Evolutionary conservation across 164 flowering plant genomes (phyloP), one percentile per base, ranked within the genome.

Genomic region (Magnolia changhungtana): DNA sequence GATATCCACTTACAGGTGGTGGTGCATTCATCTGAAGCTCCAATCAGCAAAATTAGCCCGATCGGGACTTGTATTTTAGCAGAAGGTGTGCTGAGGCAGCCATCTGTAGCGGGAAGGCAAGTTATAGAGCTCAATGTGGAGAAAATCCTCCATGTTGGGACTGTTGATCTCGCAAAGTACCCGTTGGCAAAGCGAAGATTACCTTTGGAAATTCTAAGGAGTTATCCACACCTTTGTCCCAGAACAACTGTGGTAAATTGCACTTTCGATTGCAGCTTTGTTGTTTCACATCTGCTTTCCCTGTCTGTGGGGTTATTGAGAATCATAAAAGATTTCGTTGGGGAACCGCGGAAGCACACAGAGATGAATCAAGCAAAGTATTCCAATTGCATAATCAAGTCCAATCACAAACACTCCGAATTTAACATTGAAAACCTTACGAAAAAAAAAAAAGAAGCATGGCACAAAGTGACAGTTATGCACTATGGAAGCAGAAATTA

Each of bases 61-160:
- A 77, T 82, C 1, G 99, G 99, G 76, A 92, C 92, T n/a, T 92
- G 94, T 67, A 82, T 96, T 72, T 75, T 96, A 76, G 97, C 75
- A 8, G 91, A 92, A 83, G 99, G 99, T 31, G 78, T 88, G 50
- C 51, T 96, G 75, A 82, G 75, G 77, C 73, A 82, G 72, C 81
- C 90, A 59, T 50, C 88, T 2, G 55, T 37, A 23, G 74, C 73
- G 2, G 90, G 88, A 50, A 94, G 88, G 70, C 87, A 81, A 65
- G 81, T 20, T 5, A 79, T 94, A 75, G 92, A 91, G 86, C 90
- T 96, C 63, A 79, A 85, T 72, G 92, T 83, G 55, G 92, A 94
- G 78, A 87, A 87, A 73, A 69, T 96, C 74, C 84, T 89, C 71
- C 97, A 96, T 74, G 74, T 91, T 8, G 99, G 98, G 31, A 81